Evolutionary conservation across 495 filamentous ascomycete species (phyloP).

Genomic region (Alectoria sarmentosa): DNA sequence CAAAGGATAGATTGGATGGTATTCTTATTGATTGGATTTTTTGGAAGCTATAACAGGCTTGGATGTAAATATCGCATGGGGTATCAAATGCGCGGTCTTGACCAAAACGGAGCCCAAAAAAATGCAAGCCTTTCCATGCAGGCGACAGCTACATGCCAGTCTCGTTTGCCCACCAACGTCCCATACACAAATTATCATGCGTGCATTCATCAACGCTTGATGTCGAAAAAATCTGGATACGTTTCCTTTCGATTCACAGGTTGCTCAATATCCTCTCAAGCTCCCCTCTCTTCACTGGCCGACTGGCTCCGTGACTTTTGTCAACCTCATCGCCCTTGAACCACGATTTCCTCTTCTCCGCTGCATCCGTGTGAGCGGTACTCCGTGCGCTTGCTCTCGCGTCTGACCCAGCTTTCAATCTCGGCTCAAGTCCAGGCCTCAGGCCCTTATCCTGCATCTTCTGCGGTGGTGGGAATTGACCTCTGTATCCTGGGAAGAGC

Average conservation of each 20-base stretch:
- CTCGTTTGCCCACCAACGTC: no score
- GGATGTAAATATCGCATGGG: no score
- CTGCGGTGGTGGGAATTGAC: conserved; percentile 1
- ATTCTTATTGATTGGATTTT: no score
- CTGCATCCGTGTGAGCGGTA: background rate
- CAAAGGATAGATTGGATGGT: no score
- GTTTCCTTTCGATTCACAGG: background rate
- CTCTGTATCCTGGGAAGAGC: background rate
- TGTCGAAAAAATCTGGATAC: no score
- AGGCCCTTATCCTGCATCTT: background rate
- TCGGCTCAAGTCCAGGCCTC: background rate
- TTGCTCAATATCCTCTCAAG: background rate
- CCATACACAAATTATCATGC: no score
- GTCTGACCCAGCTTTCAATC: background rate
- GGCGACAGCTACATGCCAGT: no score
- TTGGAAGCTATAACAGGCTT: no score
- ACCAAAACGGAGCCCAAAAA: no score
- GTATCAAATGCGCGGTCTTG: background rate
- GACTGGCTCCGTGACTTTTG: background rate
- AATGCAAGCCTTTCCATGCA: no score
- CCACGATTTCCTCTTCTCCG: conserved; percentile 14
- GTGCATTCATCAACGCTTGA: no score
- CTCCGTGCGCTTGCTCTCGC: background rate
- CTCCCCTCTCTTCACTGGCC: background rate
- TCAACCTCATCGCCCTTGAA: background rate